Percentiles rank a stretch among this genome's conserved stretches.
phyloP scores from a whole-genome alignment of 2,329 filamentous ascomycete species.

The Fusarium papillatum region DNA sequence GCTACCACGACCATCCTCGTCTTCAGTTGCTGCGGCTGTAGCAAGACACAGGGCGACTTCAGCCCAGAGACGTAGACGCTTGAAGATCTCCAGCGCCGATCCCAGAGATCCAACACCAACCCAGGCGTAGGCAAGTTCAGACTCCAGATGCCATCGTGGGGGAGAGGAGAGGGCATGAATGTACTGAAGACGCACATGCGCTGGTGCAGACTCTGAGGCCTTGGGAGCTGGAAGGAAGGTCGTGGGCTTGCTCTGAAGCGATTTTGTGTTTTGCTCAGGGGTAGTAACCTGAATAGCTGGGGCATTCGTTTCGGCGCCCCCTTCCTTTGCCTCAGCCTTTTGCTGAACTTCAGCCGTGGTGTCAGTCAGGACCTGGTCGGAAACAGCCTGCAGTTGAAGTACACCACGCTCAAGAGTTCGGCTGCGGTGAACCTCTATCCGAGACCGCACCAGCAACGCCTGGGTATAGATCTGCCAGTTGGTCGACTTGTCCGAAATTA shows the following conservation, averaged over 20 bases:
- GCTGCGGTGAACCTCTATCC: slow-evolving; percentile 90
- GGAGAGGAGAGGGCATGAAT: slow-evolving; percentile 88
- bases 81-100: slow-evolving; percentile 96
- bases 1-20: slow-evolving; percentile 65
- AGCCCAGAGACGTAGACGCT: slow-evolving; percentile 92
- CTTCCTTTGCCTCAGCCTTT: slow-evolving; percentile 43
- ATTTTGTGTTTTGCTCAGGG: slow-evolving; percentile 48
- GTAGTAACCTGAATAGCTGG: slow-evolving; percentile 61
- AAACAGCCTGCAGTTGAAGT: slow-evolving; percentile 92
- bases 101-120: slow-evolving; percentile 87
- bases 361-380: slow-evolving; percentile 94
- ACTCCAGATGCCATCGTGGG: slow-evolving; percentile 93
- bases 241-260: slow-evolving; percentile 64
- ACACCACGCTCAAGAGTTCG: slow-evolving; percentile 91
- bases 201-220: slow-evolving; percentile 82
- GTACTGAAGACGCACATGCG: slow-evolving; percentile 83
- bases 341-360: slow-evolving; percentile 62
- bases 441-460: slow-evolving; percentile 87
- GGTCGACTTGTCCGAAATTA: slow-evolving; percentile 88
- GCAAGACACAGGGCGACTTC: slow-evolving; percentile 94
- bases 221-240: slow-evolving; percentile 87
- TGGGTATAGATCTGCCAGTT: slow-evolving; percentile 99
- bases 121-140: slow-evolving; percentile 95
- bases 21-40: slow-evolving; percentile 68
- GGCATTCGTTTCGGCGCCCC: slow-evolving; percentile 49